These are phyloP conservation scores for Austroboletus novae-zelandiae DNA, from an alignment of 1,284 basidiomycete genomes.

Conservation along the genomic window DNA sequence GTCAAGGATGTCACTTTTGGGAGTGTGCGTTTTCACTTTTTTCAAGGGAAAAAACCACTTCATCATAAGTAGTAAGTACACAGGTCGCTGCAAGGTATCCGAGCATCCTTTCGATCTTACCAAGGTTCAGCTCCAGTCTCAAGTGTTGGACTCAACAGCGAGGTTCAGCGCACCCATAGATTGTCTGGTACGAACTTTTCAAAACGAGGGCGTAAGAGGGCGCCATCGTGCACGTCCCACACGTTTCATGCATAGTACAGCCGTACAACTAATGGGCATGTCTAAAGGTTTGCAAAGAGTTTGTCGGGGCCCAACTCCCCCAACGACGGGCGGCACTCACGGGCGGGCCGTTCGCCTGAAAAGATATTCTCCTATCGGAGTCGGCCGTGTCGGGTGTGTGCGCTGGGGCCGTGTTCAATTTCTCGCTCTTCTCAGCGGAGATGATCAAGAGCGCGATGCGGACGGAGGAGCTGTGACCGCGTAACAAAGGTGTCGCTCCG, in stretches of 20 bases:
- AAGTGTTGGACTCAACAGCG: constrained; percentile 69
- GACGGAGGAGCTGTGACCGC: constrained; percentile 88
- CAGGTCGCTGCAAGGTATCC: constrained; percentile 68
- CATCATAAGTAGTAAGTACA: constrained; percentile 5
- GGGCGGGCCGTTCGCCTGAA: too few species aligned
- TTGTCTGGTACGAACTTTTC: constrained; percentile 80
- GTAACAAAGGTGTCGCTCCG: constrained; percentile 31
- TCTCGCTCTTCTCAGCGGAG: constrained; percentile 90
- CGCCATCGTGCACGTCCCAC: constrained; percentile 77
- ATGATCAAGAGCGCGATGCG: constrained; percentile 95
- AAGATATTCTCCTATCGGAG: too few species aligned
- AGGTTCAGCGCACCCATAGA: constrained; percentile 84
- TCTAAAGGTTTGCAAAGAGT: constrained; percentile 88
- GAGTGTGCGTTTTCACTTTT: constrained; percentile 34
- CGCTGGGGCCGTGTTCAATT: constrained; percentile 86
- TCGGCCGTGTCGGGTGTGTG: too few species aligned
- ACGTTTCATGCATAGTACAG: not conserved
- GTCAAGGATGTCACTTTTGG: constrained; percentile 50
- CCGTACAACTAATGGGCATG: not conserved
- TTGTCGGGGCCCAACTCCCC: constrained; percentile 60
- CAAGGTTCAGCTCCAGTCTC: constrained; percentile 86
- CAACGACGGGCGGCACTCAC: constrained; percentile 49
- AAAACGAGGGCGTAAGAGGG: constrained; percentile 78
- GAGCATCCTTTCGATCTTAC: constrained; percentile 75
- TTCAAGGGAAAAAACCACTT: not conserved